Evolutionary conservation across 805 yeast species (phyloP).

Genomic region (Saturnispora bothae): DNA sequence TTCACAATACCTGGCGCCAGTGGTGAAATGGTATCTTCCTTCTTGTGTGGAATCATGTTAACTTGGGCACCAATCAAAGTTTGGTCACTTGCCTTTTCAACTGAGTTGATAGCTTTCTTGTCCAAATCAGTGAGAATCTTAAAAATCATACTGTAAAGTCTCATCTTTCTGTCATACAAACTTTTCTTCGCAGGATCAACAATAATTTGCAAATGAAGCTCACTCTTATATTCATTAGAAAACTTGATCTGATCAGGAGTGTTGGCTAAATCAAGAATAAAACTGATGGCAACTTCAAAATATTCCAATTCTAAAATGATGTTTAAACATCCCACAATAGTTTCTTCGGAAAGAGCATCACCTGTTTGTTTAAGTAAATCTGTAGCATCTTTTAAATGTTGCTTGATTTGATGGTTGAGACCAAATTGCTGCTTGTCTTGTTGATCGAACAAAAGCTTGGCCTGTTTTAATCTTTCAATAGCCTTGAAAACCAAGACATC

Average conservation of each 20-base stretch:
- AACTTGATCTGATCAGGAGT: conserved; percentile 52
- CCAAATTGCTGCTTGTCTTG: conserved; percentile 59
- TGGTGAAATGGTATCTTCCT: conserved; percentile 1
- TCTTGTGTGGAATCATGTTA: conserved; percentile 2
- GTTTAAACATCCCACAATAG: conserved; percentile 67
- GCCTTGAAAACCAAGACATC: conserved; percentile 94
- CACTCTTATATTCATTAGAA: conserved; percentile 47
- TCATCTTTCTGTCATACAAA: conserved; percentile 41
- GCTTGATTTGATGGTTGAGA: conserved; percentile 24
- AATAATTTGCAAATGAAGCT: conserved; percentile 15
- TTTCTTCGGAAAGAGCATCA: conserved; percentile 66
- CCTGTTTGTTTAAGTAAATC: conserved; percentile 69
- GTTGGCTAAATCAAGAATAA: conserved; percentile 65
- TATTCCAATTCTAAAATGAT: conserved; percentile 71
- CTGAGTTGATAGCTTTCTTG: conserved; percentile 39
- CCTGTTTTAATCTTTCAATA: conserved; percentile 79
- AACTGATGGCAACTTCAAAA: conserved; percentile 77
- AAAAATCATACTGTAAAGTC: conserved; percentile 66
- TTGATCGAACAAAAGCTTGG: conserved; percentile 60
- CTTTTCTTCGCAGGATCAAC: conserved; percentile 41
- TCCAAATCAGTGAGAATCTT: conserved; percentile 66
- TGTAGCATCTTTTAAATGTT: conserved; percentile 62
- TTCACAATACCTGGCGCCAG: conserved; percentile 19
- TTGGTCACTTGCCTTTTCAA: conserved; percentile 21
- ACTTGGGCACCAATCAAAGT: conserved; percentile 13